A percentile compares a stretch with the other conserved stretches of the same genome.
These are phyloP conservation scores for Candida sp. DNA, from an alignment of 1,139 yeast species.

Conservation along the genomic window DNA sequence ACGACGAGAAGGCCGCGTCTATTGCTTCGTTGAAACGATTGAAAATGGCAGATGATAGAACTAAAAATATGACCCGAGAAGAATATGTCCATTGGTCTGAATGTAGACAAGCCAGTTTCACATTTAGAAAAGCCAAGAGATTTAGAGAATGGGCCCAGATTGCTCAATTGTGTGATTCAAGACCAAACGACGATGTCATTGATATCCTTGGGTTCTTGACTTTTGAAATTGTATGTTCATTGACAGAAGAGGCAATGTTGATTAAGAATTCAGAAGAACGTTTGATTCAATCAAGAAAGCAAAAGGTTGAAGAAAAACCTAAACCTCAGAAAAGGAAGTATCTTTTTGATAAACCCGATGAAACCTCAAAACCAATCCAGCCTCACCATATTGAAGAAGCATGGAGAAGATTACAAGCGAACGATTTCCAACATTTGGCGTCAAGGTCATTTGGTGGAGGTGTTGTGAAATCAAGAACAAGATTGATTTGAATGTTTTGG, in stretches of 20 bases:
- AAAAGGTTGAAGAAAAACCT: conserved; percentile 20
- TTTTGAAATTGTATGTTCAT: conserved; percentile 92
- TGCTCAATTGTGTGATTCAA: conserved; percentile 76
- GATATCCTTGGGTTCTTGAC: conserved; percentile 95
- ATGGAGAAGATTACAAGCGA: conserved; percentile 75
- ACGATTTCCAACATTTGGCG: conserved; percentile 61
- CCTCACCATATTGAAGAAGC: conserved; percentile 91
- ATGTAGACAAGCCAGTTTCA: conserved; percentile 96
- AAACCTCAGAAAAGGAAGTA: conserved; percentile 48
- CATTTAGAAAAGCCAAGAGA: conserved; percentile 87
- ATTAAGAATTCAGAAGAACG: conserved; percentile 70
- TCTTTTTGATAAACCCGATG: conserved; percentile 89
- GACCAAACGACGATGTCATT: conserved; percentile 95
- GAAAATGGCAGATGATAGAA: conserved; percentile 92
- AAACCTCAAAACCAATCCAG: conserved; percentile 75
- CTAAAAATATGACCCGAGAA: conserved; percentile 90
- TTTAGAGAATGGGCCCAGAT: conserved; percentile 97
- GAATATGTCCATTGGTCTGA: conserved; percentile 99
- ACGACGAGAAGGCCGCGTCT: conserved; percentile 86
- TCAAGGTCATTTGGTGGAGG: conserved; percentile 80
- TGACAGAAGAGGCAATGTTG: conserved; percentile 88
- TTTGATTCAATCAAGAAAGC: conserved; percentile 29
- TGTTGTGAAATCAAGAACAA: conserved; percentile 38
- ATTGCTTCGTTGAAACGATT: conserved; percentile 82
- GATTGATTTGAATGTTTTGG: conserved; percentile 40